These are phyloP conservation scores for Helotiales sp. DNA, from an alignment of 2,329 filamentous ascomycete species.

Conservation along the genomic window DNA sequence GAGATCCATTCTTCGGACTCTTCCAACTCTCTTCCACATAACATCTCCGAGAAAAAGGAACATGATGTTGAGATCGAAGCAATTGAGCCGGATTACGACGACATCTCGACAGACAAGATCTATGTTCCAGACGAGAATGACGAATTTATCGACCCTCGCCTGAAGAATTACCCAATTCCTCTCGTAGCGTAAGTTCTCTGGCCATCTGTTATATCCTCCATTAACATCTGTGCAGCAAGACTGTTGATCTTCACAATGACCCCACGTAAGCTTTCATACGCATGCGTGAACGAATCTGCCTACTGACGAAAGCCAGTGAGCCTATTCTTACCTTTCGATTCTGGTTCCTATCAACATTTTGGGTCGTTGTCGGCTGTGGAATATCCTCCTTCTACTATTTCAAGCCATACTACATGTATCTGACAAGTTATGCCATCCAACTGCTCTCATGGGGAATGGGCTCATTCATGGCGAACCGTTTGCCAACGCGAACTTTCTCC, in stretches of 20 bases:
- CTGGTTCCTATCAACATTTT: constrained; percentile 35
- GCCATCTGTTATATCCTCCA: not conserved
- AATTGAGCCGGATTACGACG: not conserved
- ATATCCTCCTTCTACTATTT: constrained; percentile 38
- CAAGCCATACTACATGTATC: constrained; percentile 33
- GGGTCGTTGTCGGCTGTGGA: constrained; percentile 34
- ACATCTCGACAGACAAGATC: constrained; percentile 10
- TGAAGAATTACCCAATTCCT: constrained; percentile 35
- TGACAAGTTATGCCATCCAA: constrained; percentile 36
- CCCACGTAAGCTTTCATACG: constrained; percentile 25
- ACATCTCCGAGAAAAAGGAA: constrained; percentile 1
- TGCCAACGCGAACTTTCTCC: constrained; percentile 29
- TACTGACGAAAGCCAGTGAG: constrained; percentile 22
- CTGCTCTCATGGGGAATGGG: constrained; percentile 37
- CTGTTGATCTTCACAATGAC: constrained; percentile 36
- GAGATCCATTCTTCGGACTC: not conserved
- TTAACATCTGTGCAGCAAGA: constrained; percentile 21
- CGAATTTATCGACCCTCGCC: constrained; percentile 35
- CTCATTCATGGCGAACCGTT: constrained; percentile 28
- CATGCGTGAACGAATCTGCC: not conserved
- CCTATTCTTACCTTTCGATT: constrained; percentile 38
- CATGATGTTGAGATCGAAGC: constrained; percentile 5
- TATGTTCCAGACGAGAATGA: constrained; percentile 33
- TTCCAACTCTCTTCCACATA: not conserved
- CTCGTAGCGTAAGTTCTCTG: constrained; percentile 28